Evolutionary conservation across 148 eudicot genomes (phyloP).

Genomic region (Silene latifolia): DNA sequence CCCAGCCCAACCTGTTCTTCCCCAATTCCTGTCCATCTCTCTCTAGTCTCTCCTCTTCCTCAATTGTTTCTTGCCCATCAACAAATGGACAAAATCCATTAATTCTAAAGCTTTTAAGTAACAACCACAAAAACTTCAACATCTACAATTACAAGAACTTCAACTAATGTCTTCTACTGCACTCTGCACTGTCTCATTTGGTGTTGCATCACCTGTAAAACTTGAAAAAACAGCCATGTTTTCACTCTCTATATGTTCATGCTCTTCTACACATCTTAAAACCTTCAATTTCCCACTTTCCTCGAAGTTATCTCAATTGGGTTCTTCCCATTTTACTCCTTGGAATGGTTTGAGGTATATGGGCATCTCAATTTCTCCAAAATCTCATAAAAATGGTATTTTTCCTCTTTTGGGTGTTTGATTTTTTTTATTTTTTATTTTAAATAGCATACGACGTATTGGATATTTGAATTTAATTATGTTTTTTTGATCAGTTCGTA

Average conservation of each 20-base stretch:
- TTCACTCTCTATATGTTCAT: slow-evolving; percentile 27
- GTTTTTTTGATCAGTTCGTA: slow-evolving; percentile 2
- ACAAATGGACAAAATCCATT: slow-evolving; percentile 11
- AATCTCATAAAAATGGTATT: slow-evolving; percentile 37
- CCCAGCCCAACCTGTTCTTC: not conserved
- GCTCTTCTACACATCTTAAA: slow-evolving; percentile 23
- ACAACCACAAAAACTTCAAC: not conserved
- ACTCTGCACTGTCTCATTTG: slow-evolving; percentile 33
- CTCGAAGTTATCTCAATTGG: slow-evolving; percentile 43
- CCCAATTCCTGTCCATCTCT: not conserved
- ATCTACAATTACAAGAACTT: not conserved
- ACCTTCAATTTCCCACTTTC: slow-evolving; percentile 27
- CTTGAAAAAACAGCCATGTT: slow-evolving; percentile 24
- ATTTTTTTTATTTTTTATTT: too few species aligned
- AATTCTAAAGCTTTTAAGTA: not conserved
- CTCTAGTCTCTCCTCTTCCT: too few species aligned
- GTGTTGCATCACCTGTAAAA: slow-evolving; percentile 3
- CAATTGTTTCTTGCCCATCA: not conserved
- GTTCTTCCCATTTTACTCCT: slow-evolving; percentile 35
- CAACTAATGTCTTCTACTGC: slow-evolving; percentile 32
- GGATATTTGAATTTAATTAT: too few species aligned
- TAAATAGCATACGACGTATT: too few species aligned
- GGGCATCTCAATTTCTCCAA: slow-evolving; percentile 40
- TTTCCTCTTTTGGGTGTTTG: slow-evolving; percentile 24
- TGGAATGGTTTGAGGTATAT: slow-evolving; percentile 54